Base-by-base conservation (phyloP, 768 basidiomycete genomes). In the Russula compacta region DNA sequence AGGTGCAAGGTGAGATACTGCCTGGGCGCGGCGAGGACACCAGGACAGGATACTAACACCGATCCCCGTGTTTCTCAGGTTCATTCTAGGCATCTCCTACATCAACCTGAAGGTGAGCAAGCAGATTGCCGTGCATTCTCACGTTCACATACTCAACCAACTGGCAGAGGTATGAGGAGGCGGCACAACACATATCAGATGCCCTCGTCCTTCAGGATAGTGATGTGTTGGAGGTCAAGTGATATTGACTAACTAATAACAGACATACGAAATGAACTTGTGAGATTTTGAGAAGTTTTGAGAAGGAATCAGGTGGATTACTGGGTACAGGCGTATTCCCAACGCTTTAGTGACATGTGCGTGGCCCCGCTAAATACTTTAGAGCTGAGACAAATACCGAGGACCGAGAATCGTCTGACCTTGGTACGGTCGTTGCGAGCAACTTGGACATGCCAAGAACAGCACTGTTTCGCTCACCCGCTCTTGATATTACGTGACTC, bases 1-100 rank as follows among this genome's bases (percentile, higher is more conserved):
- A 85, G 95, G 58, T n/a, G 94, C 93, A 3, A 83, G 90, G 89
- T 84, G 56, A 59, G 77, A 70, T 2, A 21, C n/a, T 40, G 4
- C 24, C 36, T 17, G 48, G 54, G 24, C 24, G 24, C 24, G 1
- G 24, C 24, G 24, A 29, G 24, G 0, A 4, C 33, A 7, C 1
- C 11, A 19, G n/a, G n/a, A n/a, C n/a, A n/a, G n/a, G 36, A 5
- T 11, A 15, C 38, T 35, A 33, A 64, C 33, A 12, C 32, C 15
- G 12, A 46, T 38, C 21, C 15, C n/a, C 43, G n/a, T 17, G 12
- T 50, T 42, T 21, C 17, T 12, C 17, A 94, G 93, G 67, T 97
- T 92, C 73, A 97, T 97, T 72, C 78, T 97, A 14, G 94, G 93
- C 21, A 97, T 97, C 63, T 91, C 92, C 1, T 91, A 85, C 70